Evolutionary conservation across 345 rosid genomes (phyloP), one percentile per base, ranked within the genome.

Genomic region (Triadica sebifera): DNA sequence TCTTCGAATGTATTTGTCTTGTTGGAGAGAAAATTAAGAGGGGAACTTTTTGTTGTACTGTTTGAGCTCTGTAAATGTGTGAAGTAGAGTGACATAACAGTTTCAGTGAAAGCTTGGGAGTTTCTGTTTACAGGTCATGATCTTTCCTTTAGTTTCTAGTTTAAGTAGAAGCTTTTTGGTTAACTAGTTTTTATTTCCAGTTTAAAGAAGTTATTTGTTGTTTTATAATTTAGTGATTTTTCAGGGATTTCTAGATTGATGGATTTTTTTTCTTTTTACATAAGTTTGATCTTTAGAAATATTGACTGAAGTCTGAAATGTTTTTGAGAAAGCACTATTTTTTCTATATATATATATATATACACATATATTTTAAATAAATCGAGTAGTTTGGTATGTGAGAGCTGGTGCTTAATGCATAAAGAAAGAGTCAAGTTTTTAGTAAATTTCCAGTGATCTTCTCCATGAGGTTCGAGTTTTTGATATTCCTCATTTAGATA

Each of bases 41-140:
- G 61, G 74, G 70, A 75, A 61, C 65, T 55, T 73, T 62, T 39
- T 9, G 38, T 50, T 65, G 59, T 78, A 77, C 78, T 22, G 80
- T 65, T 77, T 69, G 78, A 75, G 81, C 67, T 70, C 78, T 73
- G 82, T 52, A 70, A 83, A 77, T 83, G 84, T 79, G 81, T 43
- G 64, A 79, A 79, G 59, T 58, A 49, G 74, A 58, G 71, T 70
- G 69, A 20, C 59, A 74, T 57, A 76, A 55, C 60, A 24, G 69
- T 74, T 38, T 64, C 67, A 49, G n/a, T 72, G 71, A 55, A 46
- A 71, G 62, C 71, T 79, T 67, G 41, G 46, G 69, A 65, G 72
- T 68, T 75, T 46, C n/a, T n/a, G n/a, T n/a, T n/a, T n/a, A n/a
- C 82, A 86, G 89, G 87, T 86, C 79, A 79, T 83, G 84, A 85